These are phyloP conservation scores for Dictyostelium capitatum DNA, from an alignment of 78 protist genomes.

Conservation along the genomic window DNA sequence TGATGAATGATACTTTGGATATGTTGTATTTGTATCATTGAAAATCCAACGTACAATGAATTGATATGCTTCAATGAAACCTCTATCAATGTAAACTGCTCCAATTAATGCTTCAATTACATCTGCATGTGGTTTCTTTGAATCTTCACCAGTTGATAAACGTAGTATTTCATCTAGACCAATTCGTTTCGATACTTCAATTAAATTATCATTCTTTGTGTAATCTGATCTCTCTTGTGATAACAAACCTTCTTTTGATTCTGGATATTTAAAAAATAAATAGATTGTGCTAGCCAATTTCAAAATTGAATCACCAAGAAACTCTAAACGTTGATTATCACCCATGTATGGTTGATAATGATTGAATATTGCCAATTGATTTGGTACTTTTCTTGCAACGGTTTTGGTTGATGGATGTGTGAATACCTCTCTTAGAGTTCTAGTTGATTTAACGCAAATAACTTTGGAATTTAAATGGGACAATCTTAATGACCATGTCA, in stretches of 20 bases:
- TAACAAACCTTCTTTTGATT: constrained; percentile 27
- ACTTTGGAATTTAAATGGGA: background rate
- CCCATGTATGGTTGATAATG: background rate
- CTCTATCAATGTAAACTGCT: constrained; percentile 33
- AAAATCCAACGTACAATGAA: constrained; percentile 4
- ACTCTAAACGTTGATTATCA: constrained; percentile 62
- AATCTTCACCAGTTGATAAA: background rate
- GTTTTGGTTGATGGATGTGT: constrained; percentile 73
- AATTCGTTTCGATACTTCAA: background rate
- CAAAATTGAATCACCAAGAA: constrained; percentile 58
- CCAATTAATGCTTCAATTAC: constrained; percentile 69
- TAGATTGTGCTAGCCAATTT: constrained; percentile 15
- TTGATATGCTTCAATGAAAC: constrained; percentile 19
- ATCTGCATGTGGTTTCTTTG: constrained; percentile 65
- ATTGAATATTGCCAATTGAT: background rate
- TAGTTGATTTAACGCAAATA: background rate
- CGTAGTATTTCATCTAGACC: constrained; percentile 39
- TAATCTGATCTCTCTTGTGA: constrained; percentile 3
- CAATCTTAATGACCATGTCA: constrained; percentile 5
- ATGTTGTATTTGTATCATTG: background rate
- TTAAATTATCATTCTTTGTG: constrained; percentile 46
- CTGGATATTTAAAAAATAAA: constrained; percentile 12
- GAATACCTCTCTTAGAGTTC: constrained; percentile 40
- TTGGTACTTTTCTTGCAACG: background rate
- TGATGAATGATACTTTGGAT: background rate